These are phyloP conservation scores for Russula dissimulans DNA, from an alignment of 768 basidiomycete species.

Conservation along the genomic window DNA sequence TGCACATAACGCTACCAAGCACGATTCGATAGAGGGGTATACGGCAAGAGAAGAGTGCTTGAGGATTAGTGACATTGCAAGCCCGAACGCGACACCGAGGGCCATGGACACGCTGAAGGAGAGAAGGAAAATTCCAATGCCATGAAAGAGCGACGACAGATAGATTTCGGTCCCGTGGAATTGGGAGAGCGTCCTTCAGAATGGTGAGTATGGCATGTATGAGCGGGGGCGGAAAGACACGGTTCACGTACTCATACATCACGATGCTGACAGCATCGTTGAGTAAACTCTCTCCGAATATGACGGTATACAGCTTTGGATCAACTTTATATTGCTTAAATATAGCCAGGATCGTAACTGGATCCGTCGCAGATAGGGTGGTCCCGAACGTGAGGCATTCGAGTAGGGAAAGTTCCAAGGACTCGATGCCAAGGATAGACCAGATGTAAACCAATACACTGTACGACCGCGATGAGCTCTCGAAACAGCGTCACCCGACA, in stretches of 20 bases:
- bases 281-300: conserved; percentile 92
- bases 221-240: background rate
- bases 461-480: conserved; percentile 41
- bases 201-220: background rate
- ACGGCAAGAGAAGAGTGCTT: conserved; percentile 85
- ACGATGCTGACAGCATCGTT: conserved; percentile 99
- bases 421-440: conserved; percentile 87
- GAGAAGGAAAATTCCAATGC: conserved; percentile 94
- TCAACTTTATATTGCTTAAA: conserved; percentile 99
- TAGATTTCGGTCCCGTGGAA: conserved; percentile 88
- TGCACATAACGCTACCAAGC: conserved; percentile 86
- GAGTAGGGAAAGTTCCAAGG: conserved; percentile 72
- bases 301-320: conserved; percentile 93
- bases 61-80: conserved; percentile 83
- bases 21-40: conserved; percentile 95
- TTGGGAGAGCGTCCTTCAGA: conserved; percentile 73
- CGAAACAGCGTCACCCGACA: background rate
- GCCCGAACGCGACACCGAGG: conserved; percentile 84
- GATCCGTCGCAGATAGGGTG: conserved; percentile 94
- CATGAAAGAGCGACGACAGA: conserved; percentile 84
- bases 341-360: conserved; percentile 94
- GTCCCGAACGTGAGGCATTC: conserved; percentile 97
- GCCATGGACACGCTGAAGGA: conserved; percentile 94
- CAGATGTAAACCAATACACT: conserved; percentile 93
- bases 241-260: conserved; percentile 89